Evolutionary conservation across 2,329 filamentous ascomycete species (phyloP), one percentile per base, ranked within the genome.

Genomic region (Ophiostoma perfectum): DNA sequence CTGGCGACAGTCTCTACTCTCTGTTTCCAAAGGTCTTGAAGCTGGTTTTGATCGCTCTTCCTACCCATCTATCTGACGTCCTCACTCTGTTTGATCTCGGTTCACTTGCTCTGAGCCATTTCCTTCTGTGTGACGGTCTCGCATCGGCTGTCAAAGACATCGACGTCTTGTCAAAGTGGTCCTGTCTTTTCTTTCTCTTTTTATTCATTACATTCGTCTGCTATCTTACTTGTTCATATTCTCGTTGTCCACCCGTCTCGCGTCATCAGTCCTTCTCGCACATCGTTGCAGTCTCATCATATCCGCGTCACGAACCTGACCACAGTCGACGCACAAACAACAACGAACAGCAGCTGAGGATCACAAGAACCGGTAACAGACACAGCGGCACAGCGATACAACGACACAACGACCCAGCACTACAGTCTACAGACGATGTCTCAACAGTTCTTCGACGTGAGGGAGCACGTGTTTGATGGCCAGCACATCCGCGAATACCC

Each of bases 401-500:
- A 8, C 18, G 16, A 12, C 18, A 55, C n/a, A 55, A 5, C 42
- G 42, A 44, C 42, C 42, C 12, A 44, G 8, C 8, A 44, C 42
- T 12, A 12, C 42, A 44, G 16, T 47, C 2, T 16, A 49, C 47
- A 49, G 27, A 64, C 66, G 47, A 72, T 73, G 71, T 73, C 71
- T 45, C 66, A 16, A n/a, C 65, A 70, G 36, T 74, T 78, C 68
- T 92, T 91, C 79, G 79, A 84, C 72, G 80, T 96, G 73, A 84
- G 86, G 72, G 89, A 95, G 77, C 93, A 97, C 80, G 81, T 84
- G 60, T 78, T 96, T 72, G 84, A 87, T 68, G 87, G 86, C 72
- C 86, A 92, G 72, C 90, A 97, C 78, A 90, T 97, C 71, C 85
- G 93, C 71, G 91, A 96, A 75, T 96, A 92, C 75, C 83, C 90